Base-by-base conservation (phyloP, 306 rosid genomes). In the Cicer pinnatifidum region DNA sequence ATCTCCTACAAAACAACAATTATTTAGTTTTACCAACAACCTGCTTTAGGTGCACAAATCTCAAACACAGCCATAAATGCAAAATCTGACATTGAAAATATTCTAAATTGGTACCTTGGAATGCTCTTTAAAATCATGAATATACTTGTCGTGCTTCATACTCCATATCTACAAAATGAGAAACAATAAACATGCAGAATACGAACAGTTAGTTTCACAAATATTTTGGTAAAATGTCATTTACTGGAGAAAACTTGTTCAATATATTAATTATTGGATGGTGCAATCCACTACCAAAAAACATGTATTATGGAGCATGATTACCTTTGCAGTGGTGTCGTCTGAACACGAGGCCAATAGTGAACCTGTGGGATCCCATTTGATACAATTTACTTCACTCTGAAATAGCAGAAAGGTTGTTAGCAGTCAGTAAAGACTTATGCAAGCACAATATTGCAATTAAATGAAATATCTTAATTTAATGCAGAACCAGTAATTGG, bases 351-450 rank as follows among this genome's bases (percentile, higher is more conserved):
- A 94, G 61, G 99, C 99, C 83, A 94, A 77, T 76, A 91, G 78
- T 56, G 91, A 69, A 72, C 99, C 99, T 5, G 91, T 83, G 80
- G 99, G 99, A 83, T 94, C 99, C 99, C 99, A 91, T 85, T 94
- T 94, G 78, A 94, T 96, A 84, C 96, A 94, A 82, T 94, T 94
- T 53, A 92, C 98, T 86, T 90, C 97, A 15, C 91, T 96, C 98
- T 92, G 83, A 82, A 87, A 85, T 59, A 50, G 69, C 52, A 69
- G 48, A 20, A 78, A 75, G 50, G 28, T 52, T 23, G 57, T 57
- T 37, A 75, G 57, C 64, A 84, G 81, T 39, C 63, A 59, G 56
- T 57, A 19, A 61, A 75, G 9, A 75, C 45, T 60, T 61, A 13
- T 1, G 52, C 50, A 63, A 63, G 47, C 64, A 53, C 65, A 3